Conservation (phyloP, 306 rosid species). For the Castanea crenata region DNA sequence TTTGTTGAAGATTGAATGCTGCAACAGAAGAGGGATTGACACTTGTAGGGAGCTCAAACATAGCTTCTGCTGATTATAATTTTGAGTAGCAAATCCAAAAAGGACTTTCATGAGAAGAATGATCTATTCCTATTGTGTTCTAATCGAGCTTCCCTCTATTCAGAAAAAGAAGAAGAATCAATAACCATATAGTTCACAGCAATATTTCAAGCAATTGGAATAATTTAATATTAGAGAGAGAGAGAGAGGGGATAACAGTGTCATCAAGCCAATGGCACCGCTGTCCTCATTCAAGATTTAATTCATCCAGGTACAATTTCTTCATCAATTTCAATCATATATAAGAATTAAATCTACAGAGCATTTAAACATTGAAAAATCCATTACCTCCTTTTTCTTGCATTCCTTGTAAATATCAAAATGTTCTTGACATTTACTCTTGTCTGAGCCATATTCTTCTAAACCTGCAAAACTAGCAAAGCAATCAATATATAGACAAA, state of each 20-base stretch:
- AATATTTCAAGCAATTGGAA: neutral
- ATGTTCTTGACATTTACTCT: slow-evolving; percentile 88
- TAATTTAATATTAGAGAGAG: neutral
- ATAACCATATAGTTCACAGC: neutral
- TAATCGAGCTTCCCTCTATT: slow-evolving; percentile 88
- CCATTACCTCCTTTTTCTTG: slow-evolving; percentile 86
- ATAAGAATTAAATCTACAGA: slow-evolving; percentile 4
- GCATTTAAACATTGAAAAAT: slow-evolving; percentile 8
- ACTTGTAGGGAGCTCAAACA: neutral
- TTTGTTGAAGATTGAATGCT: neutral
- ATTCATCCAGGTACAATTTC: neutral
- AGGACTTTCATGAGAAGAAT: slow-evolving; percentile 64
- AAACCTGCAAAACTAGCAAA: slow-evolving; percentile 52
- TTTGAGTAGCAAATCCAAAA: neutral
- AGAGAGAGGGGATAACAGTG: neutral
- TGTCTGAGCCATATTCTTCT: slow-evolving; percentile 63
- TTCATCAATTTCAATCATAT: neutral
- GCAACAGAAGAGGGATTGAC: neutral
- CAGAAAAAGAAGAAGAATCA: slow-evolving; percentile 25
- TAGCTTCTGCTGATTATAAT: neutral
- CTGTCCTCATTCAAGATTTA: neutral
- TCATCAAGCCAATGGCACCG: neutral
- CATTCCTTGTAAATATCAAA: slow-evolving; percentile 94
- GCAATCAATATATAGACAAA: neutral
- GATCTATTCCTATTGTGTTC: slow-evolving; percentile 81